These are phyloP conservation scores for Camellia oleifera DNA, from an alignment of 179 eudicot species.

Conservation along the genomic window DNA sequence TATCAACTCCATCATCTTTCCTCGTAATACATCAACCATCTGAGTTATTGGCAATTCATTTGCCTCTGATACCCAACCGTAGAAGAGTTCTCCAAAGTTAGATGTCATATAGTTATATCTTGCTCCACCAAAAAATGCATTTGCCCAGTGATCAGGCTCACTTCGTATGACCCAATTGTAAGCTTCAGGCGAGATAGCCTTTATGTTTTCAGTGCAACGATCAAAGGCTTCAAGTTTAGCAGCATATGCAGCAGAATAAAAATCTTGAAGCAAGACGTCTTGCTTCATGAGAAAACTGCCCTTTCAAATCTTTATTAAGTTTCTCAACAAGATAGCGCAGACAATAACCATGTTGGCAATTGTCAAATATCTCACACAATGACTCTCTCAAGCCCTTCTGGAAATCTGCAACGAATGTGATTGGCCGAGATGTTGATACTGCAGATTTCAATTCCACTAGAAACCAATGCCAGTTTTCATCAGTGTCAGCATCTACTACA, in stretches of 20 bases:
- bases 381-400: constrained; percentile 58
- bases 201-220: constrained; percentile 46
- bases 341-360: constrained; percentile 57
- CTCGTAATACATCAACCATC: constrained; percentile 55
- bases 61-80: constrained; percentile 60
- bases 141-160: constrained; percentile 69
- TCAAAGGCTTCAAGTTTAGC: constrained; percentile 46
- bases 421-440: constrained; percentile 32
- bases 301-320: constrained; percentile 63
- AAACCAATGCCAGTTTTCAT: constrained; percentile 71
- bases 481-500: constrained; percentile 53
- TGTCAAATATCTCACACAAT: constrained; percentile 48
- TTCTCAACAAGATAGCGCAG: constrained; percentile 64
- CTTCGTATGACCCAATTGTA: constrained; percentile 60
- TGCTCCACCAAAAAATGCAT: constrained; percentile 56
- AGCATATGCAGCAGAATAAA: constrained; percentile 70
- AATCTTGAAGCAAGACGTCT: constrained; percentile 71
- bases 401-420: constrained; percentile 68
- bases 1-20: constrained; percentile 60
- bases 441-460: constrained; percentile 51
- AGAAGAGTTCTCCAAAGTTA: constrained; percentile 53
- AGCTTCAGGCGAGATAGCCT: constrained; percentile 66
- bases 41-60: constrained; percentile 65
- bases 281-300: constrained; percentile 66
- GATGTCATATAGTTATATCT: constrained; percentile 62